Evolutionary conservation across 2,329 filamentous ascomycete genomes (phyloP).

Genomic region (Elsinoe perseae): DNA sequence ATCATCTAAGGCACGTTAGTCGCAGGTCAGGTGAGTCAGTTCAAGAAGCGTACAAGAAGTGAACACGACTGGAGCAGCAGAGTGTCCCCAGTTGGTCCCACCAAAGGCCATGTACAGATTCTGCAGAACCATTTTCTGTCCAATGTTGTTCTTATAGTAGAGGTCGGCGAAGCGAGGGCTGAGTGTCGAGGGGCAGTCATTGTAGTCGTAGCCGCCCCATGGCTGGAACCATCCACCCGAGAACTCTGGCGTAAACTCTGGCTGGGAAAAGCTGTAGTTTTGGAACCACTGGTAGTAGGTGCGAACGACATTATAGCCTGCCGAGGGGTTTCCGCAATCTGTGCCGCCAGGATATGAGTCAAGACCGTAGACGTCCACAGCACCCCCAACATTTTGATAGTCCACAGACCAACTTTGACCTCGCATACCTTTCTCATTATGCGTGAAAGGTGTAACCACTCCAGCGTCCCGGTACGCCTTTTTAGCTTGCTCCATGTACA

Average conservation of each 20-base stretch:
- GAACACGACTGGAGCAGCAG: slow-evolving; percentile 49
- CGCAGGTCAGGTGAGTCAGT: background rate
- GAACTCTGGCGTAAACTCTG: slow-evolving; percentile 53
- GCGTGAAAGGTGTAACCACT: slow-evolving; percentile 51
- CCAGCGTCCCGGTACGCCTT: slow-evolving; percentile 47
- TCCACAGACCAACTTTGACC: slow-evolving; percentile 54
- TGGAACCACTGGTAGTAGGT: slow-evolving; percentile 40
- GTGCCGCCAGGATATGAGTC: slow-evolving; percentile 14
- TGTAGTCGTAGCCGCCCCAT: slow-evolving; percentile 47
- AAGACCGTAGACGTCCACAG: slow-evolving; percentile 33
- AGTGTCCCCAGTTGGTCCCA: slow-evolving; percentile 56
- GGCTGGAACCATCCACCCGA: slow-evolving; percentile 54
- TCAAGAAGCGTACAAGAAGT: background rate
- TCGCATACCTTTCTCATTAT: slow-evolving; percentile 55
- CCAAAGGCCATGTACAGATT: slow-evolving; percentile 59
- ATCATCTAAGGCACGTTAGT: slow-evolving; percentile 51
- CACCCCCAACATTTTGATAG: slow-evolving; percentile 49
- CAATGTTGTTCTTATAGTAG: slow-evolving; percentile 57
- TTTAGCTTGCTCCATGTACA: slow-evolving; percentile 53
- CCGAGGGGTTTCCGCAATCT: background rate
- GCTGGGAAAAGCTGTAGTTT: slow-evolving; percentile 37
- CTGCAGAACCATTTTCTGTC: slow-evolving; percentile 51
- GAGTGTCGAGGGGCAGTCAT: slow-evolving; percentile 46
- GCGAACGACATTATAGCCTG: slow-evolving; percentile 41
- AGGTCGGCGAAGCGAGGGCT: slow-evolving; percentile 55